phyloP scores from a whole-genome alignment of 192 early-diverging fungal species.

The Coemansia reversa region DNA sequence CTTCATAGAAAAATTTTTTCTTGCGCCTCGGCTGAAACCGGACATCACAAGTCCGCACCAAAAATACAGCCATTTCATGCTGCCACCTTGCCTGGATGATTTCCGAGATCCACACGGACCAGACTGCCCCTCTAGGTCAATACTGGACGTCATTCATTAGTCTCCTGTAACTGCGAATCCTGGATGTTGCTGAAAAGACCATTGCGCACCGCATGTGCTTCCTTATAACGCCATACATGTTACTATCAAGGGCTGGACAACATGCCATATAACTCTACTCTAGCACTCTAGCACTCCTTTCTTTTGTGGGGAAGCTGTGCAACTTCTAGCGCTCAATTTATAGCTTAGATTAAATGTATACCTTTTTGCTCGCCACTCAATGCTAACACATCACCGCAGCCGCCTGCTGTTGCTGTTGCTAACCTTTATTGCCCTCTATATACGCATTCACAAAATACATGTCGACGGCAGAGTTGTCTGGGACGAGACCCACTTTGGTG shows the following conservation, averaged over 20 bases:
- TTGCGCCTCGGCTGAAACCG: not conserved
- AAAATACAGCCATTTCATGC: not conserved
- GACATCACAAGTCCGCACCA: not conserved
- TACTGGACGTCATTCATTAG: not conserved
- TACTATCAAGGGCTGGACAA: not conserved
- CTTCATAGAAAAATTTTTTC: constrained; percentile 1
- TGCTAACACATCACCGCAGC: not conserved
- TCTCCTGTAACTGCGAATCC: not conserved
- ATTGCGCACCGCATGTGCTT: not conserved
- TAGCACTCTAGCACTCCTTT: not conserved
- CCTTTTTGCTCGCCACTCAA: not conserved
- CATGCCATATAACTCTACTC: not conserved
- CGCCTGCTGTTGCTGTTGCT: constrained; percentile 7
- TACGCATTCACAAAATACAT: constrained; percentile 56
- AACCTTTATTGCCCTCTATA: constrained; percentile 4
- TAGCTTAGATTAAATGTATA: not conserved
- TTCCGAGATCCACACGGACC: not conserved
- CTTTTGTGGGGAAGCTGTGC: not conserved
- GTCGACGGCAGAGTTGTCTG: constrained; percentile 62
- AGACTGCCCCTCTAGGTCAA: not conserved
- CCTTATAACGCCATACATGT: not conserved
- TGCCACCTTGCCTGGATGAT: not conserved
- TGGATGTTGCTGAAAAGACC: not conserved
- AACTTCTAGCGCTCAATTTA: not conserved
- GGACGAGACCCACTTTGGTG: constrained; percentile 98